Conservation (phyloP, 2,329 filamentous ascomycete genomes). For the Penicillium sp. region DNA sequence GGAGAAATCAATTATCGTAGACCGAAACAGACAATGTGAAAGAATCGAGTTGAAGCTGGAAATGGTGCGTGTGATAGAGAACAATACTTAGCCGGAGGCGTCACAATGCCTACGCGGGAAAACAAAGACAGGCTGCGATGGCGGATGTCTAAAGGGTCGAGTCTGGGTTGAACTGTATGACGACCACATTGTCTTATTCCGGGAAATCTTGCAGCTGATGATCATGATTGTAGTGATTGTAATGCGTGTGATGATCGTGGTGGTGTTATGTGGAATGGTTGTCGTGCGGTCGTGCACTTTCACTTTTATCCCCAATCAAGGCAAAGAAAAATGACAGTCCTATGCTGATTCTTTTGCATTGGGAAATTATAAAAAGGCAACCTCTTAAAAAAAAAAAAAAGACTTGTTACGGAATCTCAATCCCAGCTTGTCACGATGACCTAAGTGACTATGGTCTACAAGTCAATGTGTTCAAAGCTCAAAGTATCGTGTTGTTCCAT, state of each 20-base stretch:
- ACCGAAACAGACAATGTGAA: conserved; percentile 32
- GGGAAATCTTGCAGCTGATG: neutral
- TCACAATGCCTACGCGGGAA: conserved; percentile 7
- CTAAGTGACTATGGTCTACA: too few relatives aligned
- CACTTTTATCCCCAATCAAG: too few relatives aligned
- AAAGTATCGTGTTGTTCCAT: too few relatives aligned
- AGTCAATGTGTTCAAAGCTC: too few relatives aligned
- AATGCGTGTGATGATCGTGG: neutral
- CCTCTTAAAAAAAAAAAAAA: too few relatives aligned
- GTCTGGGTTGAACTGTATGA: neutral
- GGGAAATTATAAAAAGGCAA: too few relatives aligned
- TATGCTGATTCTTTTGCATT: too few relatives aligned
- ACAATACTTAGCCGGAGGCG: conserved; percentile 27
- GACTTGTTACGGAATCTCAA: too few relatives aligned
- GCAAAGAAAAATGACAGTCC: too few relatives aligned
- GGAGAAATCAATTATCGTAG: conserved; percentile 12
- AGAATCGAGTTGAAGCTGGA: neutral
- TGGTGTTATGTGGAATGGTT: neutral
- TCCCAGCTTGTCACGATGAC: too few relatives aligned
- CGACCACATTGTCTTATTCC: neutral
- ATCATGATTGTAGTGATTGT: neutral
- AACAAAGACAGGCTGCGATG: conserved; percentile 3
- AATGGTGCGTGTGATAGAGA: conserved; percentile 9
- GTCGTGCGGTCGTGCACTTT: neutral
- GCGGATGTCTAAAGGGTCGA: neutral